Evolutionary conservation across 495 filamentous ascomycete species (phyloP).

Genomic region (Xylaria venustula): DNA sequence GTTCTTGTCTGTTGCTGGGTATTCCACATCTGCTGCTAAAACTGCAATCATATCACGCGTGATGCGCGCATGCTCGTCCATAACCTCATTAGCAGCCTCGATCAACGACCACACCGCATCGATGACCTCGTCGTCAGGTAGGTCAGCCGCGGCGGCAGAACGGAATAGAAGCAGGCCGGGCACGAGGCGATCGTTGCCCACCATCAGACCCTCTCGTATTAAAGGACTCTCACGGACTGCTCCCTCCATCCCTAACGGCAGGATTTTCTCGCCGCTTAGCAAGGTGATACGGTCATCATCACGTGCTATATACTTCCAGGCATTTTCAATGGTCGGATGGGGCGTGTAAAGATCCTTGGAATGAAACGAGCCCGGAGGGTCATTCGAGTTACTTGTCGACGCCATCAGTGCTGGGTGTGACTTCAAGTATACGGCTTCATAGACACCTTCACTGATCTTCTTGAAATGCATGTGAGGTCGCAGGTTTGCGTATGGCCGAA

Average conservation of each 20-base stretch:
- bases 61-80: slow-evolving; percentile 55
- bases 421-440: slow-evolving; percentile 53
- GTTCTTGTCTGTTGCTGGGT: slow-evolving; percentile 55
- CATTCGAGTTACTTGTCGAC: slow-evolving; percentile 52
- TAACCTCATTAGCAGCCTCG: slow-evolving; percentile 45
- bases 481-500: slow-evolving; percentile 48
- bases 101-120: slow-evolving; percentile 49
- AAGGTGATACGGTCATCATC: slow-evolving; percentile 65
- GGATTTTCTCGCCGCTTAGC: slow-evolving; percentile 67
- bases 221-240: slow-evolving; percentile 42
- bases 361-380: slow-evolving; percentile 56
- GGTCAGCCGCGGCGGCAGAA: slow-evolving; percentile 26
- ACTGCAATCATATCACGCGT: slow-evolving; percentile 53
- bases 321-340: slow-evolving; percentile 56
- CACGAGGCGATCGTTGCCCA: slow-evolving; percentile 37
- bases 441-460: slow-evolving; percentile 42
- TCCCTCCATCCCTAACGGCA: slow-evolving; percentile 63
- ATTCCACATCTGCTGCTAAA: slow-evolving; percentile 40
- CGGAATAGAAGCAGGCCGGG: slow-evolving; percentile 51
- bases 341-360: slow-evolving; percentile 59
- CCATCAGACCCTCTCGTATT: slow-evolving; percentile 21
- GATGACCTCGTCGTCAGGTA: slow-evolving; percentile 44
- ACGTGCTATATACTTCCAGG: slow-evolving; percentile 65
- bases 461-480: slow-evolving; percentile 51
- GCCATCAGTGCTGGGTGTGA: slow-evolving; percentile 61